These are phyloP conservation scores for Dothidotthia symphoricarpi DNA, from an alignment of 2,329 filamentous ascomycete genomes.

Conservation along the genomic window DNA sequence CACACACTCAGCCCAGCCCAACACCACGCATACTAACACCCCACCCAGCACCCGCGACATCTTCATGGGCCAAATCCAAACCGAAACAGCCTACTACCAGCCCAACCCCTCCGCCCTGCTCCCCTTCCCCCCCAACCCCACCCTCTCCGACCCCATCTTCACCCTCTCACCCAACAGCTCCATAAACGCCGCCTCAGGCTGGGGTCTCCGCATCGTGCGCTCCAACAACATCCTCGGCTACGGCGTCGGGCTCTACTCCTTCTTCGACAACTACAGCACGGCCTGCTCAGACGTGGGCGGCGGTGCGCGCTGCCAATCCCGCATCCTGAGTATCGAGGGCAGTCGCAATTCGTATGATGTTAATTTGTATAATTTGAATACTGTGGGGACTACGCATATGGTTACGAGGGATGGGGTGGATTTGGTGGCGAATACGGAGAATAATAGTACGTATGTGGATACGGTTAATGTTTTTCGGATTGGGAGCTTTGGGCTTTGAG, in stretches of 20 bases:
- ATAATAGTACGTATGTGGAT: slow-evolving; percentile 46
- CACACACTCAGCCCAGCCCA: too few species aligned
- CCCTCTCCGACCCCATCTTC: slow-evolving; percentile 69
- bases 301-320: slow-evolving; percentile 48
- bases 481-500: slow-evolving; percentile 10
- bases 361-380: slow-evolving; percentile 51
- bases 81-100: slow-evolving; percentile 84
- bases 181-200: slow-evolving; percentile 49
- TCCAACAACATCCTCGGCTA: slow-evolving; percentile 58
- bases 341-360: slow-evolving; percentile 32
- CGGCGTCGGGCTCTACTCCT: slow-evolving; percentile 66
- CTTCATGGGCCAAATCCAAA: slow-evolving; percentile 81
- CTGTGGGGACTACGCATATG: slow-evolving; percentile 48
- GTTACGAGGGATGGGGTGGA: slow-evolving; percentile 47
- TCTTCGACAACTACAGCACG: slow-evolving; percentile 63
- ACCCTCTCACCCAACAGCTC: slow-evolving; percentile 33
- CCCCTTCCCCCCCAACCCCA: slow-evolving; percentile 60
- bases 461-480: slow-evolving; percentile 36
- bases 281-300: slow-evolving; percentile 21
- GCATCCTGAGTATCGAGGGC: slow-evolving; percentile 51
- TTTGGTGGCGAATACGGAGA: slow-evolving; percentile 48
- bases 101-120: slow-evolving; percentile 71
- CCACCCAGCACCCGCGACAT: slow-evolving; percentile 62
- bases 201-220: slow-evolving; percentile 63
- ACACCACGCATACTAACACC: too few species aligned